A percentile compares a stretch with the other conserved stretches of the same genome.
Conservation (phyloP, 176 grass and related monocot genomes). For the Alloteropsis semialata region DNA sequence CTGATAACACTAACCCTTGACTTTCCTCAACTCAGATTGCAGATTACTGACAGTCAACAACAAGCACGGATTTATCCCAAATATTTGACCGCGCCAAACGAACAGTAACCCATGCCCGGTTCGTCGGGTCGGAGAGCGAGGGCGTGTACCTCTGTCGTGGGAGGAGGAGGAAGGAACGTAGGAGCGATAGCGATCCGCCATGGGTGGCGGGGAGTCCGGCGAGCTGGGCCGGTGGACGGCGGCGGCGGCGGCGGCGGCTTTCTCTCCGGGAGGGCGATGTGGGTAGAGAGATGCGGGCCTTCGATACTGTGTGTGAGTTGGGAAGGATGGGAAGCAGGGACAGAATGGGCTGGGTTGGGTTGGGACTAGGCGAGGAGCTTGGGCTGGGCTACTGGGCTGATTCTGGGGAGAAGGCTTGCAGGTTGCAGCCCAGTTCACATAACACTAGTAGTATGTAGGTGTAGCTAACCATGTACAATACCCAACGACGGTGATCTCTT, state of each 20-base stretch:
- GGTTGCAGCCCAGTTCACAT: too few species aligned
- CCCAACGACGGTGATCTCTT: too few species aligned
- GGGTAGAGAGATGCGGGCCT: neutral
- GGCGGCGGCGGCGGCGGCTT: neutral
- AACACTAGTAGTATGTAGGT: too few species aligned
- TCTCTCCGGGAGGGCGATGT: neutral
- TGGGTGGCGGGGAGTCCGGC: neutral
- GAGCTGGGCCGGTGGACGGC: neutral
- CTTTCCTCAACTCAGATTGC: neutral
- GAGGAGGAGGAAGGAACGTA: constrained; percentile 19
- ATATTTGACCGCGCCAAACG: neutral
- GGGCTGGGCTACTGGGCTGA: neutral
- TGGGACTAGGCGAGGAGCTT: neutral
- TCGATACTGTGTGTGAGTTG: neutral
- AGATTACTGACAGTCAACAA: neutral
- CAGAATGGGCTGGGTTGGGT: neutral
- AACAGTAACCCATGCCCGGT: neutral
- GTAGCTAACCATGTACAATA: too few species aligned
- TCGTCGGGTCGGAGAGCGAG: neutral
- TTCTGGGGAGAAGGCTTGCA: too few species aligned
- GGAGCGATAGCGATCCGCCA: constrained; percentile 47
- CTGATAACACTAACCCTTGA: neutral
- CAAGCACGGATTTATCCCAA: neutral
- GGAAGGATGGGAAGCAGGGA: neutral
- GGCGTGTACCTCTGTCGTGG: constrained; percentile 36